Base-by-base conservation (phyloP, 2,329 filamentous ascomycete species). In the Podosphaera xanthii region DNA sequence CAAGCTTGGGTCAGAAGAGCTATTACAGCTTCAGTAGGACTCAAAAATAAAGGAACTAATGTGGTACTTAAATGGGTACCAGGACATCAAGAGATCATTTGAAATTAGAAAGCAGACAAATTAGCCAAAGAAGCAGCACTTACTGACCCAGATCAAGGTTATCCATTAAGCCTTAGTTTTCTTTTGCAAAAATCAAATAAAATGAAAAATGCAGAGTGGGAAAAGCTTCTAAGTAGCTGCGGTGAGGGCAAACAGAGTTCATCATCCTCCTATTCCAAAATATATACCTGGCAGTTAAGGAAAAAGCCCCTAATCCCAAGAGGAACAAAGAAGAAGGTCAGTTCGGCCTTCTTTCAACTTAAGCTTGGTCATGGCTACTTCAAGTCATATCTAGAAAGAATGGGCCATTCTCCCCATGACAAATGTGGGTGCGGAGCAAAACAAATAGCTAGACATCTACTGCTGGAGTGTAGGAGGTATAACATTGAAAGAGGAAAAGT, bases 251-350 rank as follows among this genome's bases (percentile, higher is more conserved):
- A 10, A 8, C 10, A 6, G 10, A 12, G 9, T 12, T 44, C 40
- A 7, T 35, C 49, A 31, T 31, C 72, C 81, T 0, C 76, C 79
- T 60, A 67, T 79, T 61, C 74, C 81, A 64, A 77, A 79, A 65
- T 75, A 72, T 61, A 80, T 81, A 44, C 79, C 78, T 0, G 78
- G 77, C 0, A 71, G 14, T 31, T 52, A 31, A 52, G 49, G 9
- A 52, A 33, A 52, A 52, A 14, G 22, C 49, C 49, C 6, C 33
- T 7, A 30, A 14, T 52, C 33, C 49, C 22, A 31, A 52, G 49
- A 52, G 49, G 49, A 14, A 52, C 33, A 52, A 22, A 50, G 9
- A 52, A 35, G 49, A 35, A 35, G 14, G 7, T 52, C 33, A 52
- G n/a, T 33, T 7, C 49, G 7, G 49, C 53, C 7, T 56, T 56